These are phyloP conservation scores for Coniochaeta ligniaria DNA, from an alignment of 2,329 filamentous ascomycete genomes.

Conservation along the genomic window DNA sequence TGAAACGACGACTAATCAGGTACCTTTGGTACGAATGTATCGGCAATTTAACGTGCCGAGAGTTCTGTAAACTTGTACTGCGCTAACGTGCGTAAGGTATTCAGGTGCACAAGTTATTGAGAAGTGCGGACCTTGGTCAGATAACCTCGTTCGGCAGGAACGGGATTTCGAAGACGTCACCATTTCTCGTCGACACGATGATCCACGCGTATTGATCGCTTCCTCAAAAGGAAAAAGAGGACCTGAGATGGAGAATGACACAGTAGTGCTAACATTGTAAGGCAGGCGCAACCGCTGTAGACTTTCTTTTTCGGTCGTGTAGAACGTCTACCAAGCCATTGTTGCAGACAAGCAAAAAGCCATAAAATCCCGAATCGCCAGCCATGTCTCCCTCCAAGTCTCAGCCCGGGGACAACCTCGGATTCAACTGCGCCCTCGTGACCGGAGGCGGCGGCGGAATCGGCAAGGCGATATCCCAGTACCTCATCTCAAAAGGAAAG, in stretches of 20 bases:
- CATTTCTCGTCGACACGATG: background rate
- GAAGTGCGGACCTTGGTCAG: background rate
- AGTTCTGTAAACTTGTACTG: too few relatives aligned
- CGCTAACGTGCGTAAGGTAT: too few relatives aligned
- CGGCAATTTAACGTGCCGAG: too few relatives aligned
- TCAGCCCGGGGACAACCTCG: constrained; percentile 14
- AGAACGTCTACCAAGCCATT: too few relatives aligned
- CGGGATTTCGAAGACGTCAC: background rate
- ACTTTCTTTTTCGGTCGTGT: too few relatives aligned
- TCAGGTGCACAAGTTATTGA: too few relatives aligned
- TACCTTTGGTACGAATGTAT: too few relatives aligned
- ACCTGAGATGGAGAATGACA: background rate
- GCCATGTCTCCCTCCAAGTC: constrained; percentile 6
- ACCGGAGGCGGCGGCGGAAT: constrained; percentile 47
- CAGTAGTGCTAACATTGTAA: background rate
- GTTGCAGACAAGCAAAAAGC: too few relatives aligned
- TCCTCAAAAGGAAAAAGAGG: background rate
- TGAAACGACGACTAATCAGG: too few relatives aligned
- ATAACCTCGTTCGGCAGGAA: background rate
- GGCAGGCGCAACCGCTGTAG: background rate
- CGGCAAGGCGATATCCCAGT: constrained; percentile 38
- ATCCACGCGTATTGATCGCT: background rate
- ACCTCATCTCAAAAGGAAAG: constrained; percentile 36
- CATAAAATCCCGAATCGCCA: background rate
- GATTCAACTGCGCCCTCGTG: constrained; percentile 37